Conservation (phyloP, 2,329 filamentous ascomycete genomes). For the Pyrenochaeta sp. region DNA sequence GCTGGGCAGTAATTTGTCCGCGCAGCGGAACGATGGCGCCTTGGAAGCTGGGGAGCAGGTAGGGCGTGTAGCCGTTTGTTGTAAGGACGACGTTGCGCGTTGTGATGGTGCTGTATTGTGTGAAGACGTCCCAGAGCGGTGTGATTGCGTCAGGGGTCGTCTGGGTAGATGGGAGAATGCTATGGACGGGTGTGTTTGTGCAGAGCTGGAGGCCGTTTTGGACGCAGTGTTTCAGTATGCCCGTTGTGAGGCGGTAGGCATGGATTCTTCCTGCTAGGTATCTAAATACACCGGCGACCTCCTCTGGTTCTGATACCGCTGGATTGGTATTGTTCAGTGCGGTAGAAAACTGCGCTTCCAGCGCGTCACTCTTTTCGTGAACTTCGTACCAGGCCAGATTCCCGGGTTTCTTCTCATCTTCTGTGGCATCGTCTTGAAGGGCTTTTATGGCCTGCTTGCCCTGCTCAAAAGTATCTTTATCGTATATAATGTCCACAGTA, state of each 20-base stretch:
- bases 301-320: slow-evolving; percentile 18
- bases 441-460: slow-evolving; percentile 35
- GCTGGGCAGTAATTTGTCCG: slow-evolving; percentile 50
- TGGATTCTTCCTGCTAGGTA: slow-evolving; percentile 43
- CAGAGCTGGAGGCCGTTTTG: slow-evolving; percentile 35
- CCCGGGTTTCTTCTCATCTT: slow-evolving; percentile 29
- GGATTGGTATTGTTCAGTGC: slow-evolving; percentile 27
- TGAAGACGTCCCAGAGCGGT: slow-evolving; percentile 27
- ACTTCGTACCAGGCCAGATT: slow-evolving; percentile 40
- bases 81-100: slow-evolving; percentile 35
- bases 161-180: slow-evolving; percentile 14
- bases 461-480: slow-evolving; percentile 41
- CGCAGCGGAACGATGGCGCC: slow-evolving; percentile 52
- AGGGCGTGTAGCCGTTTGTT: slow-evolving; percentile 46
- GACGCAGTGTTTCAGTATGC: slow-evolving; percentile 33
- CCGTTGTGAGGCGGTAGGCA: slow-evolving; percentile 42
- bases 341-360: slow-evolving; percentile 27
- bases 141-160: background rate
- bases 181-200: slow-evolving; percentile 38
- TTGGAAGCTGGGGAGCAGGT: slow-evolving; percentile 40
- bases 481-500: slow-evolving; percentile 67
- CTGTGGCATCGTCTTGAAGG: slow-evolving; percentile 27
- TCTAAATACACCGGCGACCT: slow-evolving; percentile 37
- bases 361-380: slow-evolving; percentile 15
- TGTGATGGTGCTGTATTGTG: slow-evolving; percentile 22